Evolutionary conservation across 1,284 basidiomycete genomes (phyloP).

Genomic region (Apiotrichum akiyoshidainum): DNA sequence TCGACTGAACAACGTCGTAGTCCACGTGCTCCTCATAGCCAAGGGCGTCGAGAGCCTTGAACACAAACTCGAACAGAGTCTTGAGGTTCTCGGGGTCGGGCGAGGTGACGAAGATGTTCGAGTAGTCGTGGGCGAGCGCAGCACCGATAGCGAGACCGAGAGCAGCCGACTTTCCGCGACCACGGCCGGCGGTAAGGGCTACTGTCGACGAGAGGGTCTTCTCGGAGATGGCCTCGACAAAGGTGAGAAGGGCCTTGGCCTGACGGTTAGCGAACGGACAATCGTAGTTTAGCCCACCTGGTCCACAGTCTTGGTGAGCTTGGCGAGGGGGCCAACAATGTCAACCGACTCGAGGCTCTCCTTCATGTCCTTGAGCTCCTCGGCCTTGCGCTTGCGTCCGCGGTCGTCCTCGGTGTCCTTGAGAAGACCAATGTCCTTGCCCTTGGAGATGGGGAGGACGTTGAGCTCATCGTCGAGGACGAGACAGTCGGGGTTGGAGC

Average conservation of each 20-base stretch:
- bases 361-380: constrained; percentile 77
- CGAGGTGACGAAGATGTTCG: constrained; percentile 97
- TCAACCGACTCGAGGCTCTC: constrained; percentile 77
- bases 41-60: constrained; percentile 91
- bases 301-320: constrained; percentile 88
- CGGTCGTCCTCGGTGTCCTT: constrained; percentile 46
- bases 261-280: constrained; percentile 21
- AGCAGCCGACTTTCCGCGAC: constrained; percentile 95
- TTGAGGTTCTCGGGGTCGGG: constrained; percentile 97
- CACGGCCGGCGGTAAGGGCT: constrained; percentile 88
- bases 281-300: constrained; percentile 57
- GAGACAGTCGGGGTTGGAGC: constrained; percentile 84
- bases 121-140: constrained; percentile 90
- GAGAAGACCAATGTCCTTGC: constrained; percentile 73
- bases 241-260: constrained; percentile 82
- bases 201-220: constrained; percentile 94
- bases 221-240: constrained; percentile 85
- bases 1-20: constrained; percentile 92
- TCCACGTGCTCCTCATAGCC: constrained; percentile 98
- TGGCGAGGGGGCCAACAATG: constrained; percentile 83
- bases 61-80: constrained; percentile 96
- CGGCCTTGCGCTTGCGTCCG: constrained; percentile 44
- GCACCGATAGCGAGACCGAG: constrained; percentile 91
- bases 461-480: constrained; percentile 98
- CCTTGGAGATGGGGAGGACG: constrained; percentile 92